Percentiles rank a stretch among this genome's conserved stretches.
These are phyloP conservation scores for Podospora pseudoanserina DNA, from an alignment of 495 filamentous ascomycete genomes.

Conservation along the genomic window DNA sequence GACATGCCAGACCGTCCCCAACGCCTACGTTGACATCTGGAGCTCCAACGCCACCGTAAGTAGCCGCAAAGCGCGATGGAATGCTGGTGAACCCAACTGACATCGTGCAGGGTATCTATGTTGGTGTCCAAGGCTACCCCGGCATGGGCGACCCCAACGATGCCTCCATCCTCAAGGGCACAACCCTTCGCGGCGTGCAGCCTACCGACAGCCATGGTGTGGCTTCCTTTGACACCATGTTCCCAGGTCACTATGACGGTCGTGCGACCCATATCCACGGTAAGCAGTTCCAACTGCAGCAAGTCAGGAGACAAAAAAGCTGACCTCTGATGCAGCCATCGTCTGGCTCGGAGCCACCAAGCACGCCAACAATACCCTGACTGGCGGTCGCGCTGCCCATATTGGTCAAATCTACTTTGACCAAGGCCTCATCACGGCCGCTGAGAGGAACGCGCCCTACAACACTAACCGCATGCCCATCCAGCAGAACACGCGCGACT, in stretches of 20 bases:
- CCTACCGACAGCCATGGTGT: conserved; percentile 48
- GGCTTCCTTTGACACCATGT: conserved; percentile 48
- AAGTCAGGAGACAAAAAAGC: background rate
- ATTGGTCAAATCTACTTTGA: conserved; percentile 64
- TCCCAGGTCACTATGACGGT: conserved; percentile 55
- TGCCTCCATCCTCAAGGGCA: conserved; percentile 46
- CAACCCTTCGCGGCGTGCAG: conserved; percentile 52
- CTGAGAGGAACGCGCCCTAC: conserved; percentile 52
- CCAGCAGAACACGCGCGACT: conserved; percentile 52
- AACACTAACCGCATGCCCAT: conserved; percentile 50
- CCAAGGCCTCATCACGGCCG: conserved; percentile 44
- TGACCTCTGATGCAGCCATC: conserved; percentile 30
- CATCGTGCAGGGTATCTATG: conserved; percentile 50
- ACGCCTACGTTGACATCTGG: conserved; percentile 62
- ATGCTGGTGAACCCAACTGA: background rate
- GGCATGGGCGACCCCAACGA: conserved; percentile 47
- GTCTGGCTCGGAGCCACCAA: conserved; percentile 46
- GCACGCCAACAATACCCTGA: conserved; percentile 49
- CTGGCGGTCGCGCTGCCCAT: conserved; percentile 49
- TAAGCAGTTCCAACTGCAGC: background rate
- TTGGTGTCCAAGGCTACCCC: conserved; percentile 49
- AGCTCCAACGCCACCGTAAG: conserved; percentile 43
- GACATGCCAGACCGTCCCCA: conserved; percentile 55
- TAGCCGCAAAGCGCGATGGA: background rate
- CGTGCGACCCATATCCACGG: conserved; percentile 46